A percentile compares a stretch with the other conserved stretches of the same genome.
Conservation (phyloP, 2,329 filamentous ascomycete genomes). For the Arachnomyces sp. region DNA sequence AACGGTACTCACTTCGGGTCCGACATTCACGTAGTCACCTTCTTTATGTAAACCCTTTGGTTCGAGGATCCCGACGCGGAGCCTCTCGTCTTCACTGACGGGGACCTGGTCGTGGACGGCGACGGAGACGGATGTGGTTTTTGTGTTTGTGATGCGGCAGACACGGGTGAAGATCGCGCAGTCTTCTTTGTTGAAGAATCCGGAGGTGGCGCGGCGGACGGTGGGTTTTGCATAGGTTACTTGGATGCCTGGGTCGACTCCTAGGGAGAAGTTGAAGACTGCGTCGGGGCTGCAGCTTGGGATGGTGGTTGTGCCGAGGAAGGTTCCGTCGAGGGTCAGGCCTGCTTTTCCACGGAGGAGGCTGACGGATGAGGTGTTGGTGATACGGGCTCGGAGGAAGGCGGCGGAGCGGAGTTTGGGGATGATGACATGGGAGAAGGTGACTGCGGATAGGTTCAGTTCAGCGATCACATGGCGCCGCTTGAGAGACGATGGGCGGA, state of each 20-base stretch:
- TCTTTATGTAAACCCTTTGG: constrained; percentile 22
- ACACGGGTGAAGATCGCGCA: constrained; percentile 23
- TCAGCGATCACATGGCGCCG: constrained; percentile 34
- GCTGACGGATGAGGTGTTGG: constrained; percentile 28
- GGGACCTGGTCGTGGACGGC: constrained; percentile 27
- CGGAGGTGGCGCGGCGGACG: constrained; percentile 18
- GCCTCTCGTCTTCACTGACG: constrained; percentile 24
- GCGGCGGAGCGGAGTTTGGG: constrained; percentile 33
- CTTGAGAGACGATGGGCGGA: constrained; percentile 26
- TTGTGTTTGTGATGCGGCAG: constrained; percentile 26
- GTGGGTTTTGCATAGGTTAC: constrained; percentile 25
- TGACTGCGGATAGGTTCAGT: constrained; percentile 26
- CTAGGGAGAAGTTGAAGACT: constrained; percentile 25
- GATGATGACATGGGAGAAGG: constrained; percentile 31
- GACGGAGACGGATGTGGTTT: constrained; percentile 19
- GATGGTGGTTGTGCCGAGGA: constrained; percentile 22
- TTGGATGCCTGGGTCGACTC: constrained; percentile 24
- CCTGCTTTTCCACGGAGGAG: constrained; percentile 22
- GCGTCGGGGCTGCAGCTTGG: constrained; percentile 20
- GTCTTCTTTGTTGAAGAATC: constrained; percentile 26
- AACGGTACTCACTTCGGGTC: constrained; percentile 6
- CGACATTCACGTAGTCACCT: constrained; percentile 13
- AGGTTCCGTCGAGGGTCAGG: constrained; percentile 23
- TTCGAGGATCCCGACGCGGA: constrained; percentile 22
- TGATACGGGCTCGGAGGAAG: constrained; percentile 34